A percentile compares a stretch with the other conserved stretches of the same genome.
Evolutionary conservation across 1,139 yeast genomes (phyloP).

Genomic region (Martiniozyma asiatica): DNA sequence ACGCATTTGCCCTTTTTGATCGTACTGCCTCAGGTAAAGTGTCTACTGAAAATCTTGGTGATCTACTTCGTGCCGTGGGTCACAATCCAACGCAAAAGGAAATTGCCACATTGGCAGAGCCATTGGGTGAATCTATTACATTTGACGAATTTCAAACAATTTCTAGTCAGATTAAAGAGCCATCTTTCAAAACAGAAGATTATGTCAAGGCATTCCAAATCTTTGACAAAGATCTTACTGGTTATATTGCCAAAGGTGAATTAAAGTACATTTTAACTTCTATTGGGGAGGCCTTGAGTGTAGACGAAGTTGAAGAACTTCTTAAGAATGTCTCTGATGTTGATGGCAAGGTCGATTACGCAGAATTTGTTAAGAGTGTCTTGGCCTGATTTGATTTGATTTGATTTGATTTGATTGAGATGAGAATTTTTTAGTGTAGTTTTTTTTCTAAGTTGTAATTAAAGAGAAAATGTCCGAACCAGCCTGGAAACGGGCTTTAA

Average conservation of each 20-base stretch:
- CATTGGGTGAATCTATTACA: slow-evolving; percentile 9
- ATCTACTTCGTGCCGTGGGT: slow-evolving; percentile 90
- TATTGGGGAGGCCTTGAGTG: slow-evolving; percentile 83
- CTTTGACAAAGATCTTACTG: slow-evolving; percentile 90
- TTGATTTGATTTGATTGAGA: too few relatives aligned
- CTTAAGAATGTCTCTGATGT: slow-evolving; percentile 92
- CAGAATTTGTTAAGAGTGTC: slow-evolving; percentile 86
- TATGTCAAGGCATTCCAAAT: slow-evolving; percentile 96
- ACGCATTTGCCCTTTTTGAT: slow-evolving; percentile 95
- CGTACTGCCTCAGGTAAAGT: slow-evolving; percentile 93
- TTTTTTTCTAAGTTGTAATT: too few relatives aligned
- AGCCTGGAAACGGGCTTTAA: too few relatives aligned
- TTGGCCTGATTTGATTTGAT: slow-evolving; percentile 91
- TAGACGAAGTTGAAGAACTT: slow-evolving; percentile 88
- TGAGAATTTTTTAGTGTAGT: too few relatives aligned
- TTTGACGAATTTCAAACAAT: slow-evolving; percentile 55
- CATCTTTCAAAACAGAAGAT: slow-evolving; percentile 91
- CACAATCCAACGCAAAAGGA: slow-evolving; percentile 96
- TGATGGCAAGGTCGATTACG: slow-evolving; percentile 88
- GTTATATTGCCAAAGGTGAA: slow-evolving; percentile 95
- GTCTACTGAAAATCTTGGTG: slow-evolving; percentile 82
- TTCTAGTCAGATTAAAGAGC: slow-evolving; percentile 38
- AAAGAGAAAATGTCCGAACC: too few relatives aligned
- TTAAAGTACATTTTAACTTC: slow-evolving; percentile 86
- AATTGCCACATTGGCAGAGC: slow-evolving; percentile 55